Evolutionary conservation across 73 alveolate genomes (phyloP).

Genomic region (Diophrys sp.): DNA sequence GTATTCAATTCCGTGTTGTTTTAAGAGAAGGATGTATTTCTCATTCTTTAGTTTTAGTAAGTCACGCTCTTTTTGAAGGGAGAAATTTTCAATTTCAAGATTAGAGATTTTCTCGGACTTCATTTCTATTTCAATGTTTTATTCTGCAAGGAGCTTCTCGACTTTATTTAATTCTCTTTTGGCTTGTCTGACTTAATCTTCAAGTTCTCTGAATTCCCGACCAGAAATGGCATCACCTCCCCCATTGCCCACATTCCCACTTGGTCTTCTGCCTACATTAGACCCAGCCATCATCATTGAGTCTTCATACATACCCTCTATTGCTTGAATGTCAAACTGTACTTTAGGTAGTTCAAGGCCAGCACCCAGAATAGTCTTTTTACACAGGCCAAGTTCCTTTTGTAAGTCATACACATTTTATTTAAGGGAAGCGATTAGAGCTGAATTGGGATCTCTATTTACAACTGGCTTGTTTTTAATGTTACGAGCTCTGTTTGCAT

Average conservation of each 20-base stretch:
- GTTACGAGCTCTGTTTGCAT: slow-evolving; percentile 95
- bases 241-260: not conserved
- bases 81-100: slow-evolving; percentile 12
- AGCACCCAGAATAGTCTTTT: slow-evolving; percentile 64
- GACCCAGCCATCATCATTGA: too few species aligned
- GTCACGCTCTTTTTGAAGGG: slow-evolving; percentile 41
- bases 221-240: slow-evolving; percentile 8
- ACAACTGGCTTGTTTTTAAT: slow-evolving; percentile 87
- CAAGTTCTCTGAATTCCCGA: slow-evolving; percentile 26
- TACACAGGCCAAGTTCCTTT: slow-evolving; percentile 78
- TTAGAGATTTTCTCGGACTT: not conserved
- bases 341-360: slow-evolving; percentile 52
- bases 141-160: not conserved
- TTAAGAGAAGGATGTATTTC: slow-evolving; percentile 10
- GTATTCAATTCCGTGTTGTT: slow-evolving; percentile 25
- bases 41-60: slow-evolving; percentile 37
- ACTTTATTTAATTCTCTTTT: slow-evolving; percentile 12
- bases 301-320: too few species aligned
- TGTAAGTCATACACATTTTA: slow-evolving; percentile 79
- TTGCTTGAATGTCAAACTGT: too few species aligned
- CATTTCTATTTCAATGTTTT: slow-evolving; percentile 12
- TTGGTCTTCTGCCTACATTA: not conserved
- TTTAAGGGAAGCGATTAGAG: slow-evolving; percentile 71
- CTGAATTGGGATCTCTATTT: slow-evolving; percentile 84
- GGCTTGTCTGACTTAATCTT: slow-evolving; percentile 25